Evolutionary conservation across 2,329 filamentous ascomycete species (phyloP), one percentile per base, ranked within the genome.

Genomic region (Aureobasidium mangrovei): DNA sequence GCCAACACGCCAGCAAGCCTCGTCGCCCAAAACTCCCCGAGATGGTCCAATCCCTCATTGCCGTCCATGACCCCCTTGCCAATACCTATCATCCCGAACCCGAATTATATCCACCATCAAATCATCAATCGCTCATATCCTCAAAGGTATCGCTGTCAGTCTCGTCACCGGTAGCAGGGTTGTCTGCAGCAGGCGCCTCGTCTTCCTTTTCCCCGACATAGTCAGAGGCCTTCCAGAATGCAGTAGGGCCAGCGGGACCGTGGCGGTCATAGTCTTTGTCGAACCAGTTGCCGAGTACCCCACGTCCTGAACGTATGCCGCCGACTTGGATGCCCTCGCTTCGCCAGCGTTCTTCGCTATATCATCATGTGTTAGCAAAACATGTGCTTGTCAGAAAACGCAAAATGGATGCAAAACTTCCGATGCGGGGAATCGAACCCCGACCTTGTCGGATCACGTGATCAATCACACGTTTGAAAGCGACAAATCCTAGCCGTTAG

Each of bases 201-300:
- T 51, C 55, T 18, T 57, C 55, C 12, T 57, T 42, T 2, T 56
- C 55, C 3, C 18, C 41, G 8, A 53, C 38, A 9, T 45, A 39
- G 24, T 57, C 55, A 3, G 74, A 78, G 8, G 84, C 73, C 69
- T 91, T 91, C 86, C 86, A 91, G 62, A 88, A 89, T 0, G 83
- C 84, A 1, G 84, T 88, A 1, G 86, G 86, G 0, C 86, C 86
- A 2, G 78, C 84, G 0, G 86, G 86, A 0, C 86, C 86, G 60
- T 84, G 79, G 1, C 72, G 66, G 58, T 86, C 82, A 61, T 80
- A 84, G 65, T 88, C 80, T 61, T 82, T 84, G 62, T 88, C 85
- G 62, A 89, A 91, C 87, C 87, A 91, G 49, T 81, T 84, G 0
- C 87, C 86, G 2, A 89, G 64, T 0, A 89, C 81, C 1, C 86